These are phyloP conservation scores for Tulasnella sp. DNA, from an alignment of 768 basidiomycete species.

Conservation along the genomic window DNA sequence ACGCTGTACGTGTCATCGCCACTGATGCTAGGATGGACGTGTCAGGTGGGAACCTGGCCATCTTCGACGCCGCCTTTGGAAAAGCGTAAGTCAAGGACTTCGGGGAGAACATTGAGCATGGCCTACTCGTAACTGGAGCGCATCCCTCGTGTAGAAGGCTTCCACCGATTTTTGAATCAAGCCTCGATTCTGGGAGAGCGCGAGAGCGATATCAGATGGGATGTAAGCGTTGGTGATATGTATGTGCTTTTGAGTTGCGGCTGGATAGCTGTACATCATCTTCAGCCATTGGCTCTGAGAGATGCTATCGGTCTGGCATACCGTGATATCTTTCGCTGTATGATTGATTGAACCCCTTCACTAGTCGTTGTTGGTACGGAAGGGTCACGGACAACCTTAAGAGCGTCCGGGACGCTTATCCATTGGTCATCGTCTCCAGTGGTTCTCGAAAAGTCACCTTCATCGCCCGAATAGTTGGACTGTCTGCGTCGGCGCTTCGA, in stretches of 20 bases:
- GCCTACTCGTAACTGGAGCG: constrained; percentile 74
- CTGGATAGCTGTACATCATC: constrained; percentile 51
- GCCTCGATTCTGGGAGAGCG: constrained; percentile 48
- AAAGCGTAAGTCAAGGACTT: no score
- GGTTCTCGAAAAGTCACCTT: constrained; percentile 33
- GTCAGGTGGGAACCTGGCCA: constrained; percentile 80
- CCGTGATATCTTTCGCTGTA: constrained; percentile 65
- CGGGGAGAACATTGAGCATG: neutral
- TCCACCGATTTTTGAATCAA: constrained; percentile 83
- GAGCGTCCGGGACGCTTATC: constrained; percentile 50
- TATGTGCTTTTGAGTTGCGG: constrained; percentile 48
- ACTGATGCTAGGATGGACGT: constrained; percentile 51
- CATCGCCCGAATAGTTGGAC: constrained; percentile 35
- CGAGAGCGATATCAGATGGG: constrained; percentile 67
- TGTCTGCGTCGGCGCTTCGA: constrained; percentile 40
- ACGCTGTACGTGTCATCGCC: constrained; percentile 79
- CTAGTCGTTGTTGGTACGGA: constrained; percentile 49
- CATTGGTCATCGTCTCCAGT: constrained; percentile 36
- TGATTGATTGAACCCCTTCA: constrained; percentile 45
- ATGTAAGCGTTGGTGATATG: constrained; percentile 73
- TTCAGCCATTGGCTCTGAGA: neutral
- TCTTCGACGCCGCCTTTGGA: constrained; percentile 67
- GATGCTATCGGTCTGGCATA: constrained; percentile 25
- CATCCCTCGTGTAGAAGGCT: constrained; percentile 92
- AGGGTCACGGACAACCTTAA: constrained; percentile 48